A percentile compares a stretch with the other conserved stretches of the same genome.
Conservation (phyloP, 2,329 filamentous ascomycete species). For the Magnaporthiopsis incrustans region DNA sequence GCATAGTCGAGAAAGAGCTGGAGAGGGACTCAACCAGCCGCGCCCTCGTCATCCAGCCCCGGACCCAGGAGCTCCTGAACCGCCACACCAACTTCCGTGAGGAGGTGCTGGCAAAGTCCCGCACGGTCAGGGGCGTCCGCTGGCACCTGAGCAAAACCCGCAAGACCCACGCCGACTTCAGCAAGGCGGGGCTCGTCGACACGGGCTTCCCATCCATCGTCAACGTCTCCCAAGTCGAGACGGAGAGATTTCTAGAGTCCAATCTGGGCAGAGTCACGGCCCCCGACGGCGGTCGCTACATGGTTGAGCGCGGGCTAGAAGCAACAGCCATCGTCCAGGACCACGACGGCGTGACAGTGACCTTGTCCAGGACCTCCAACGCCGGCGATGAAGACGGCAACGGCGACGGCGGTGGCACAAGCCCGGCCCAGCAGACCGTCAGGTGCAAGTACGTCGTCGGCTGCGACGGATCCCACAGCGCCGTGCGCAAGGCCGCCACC, state of each 20-base stretch:
- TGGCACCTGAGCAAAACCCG: conserved; percentile 27
- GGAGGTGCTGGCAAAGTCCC: conserved; percentile 27
- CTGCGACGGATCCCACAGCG: conserved; percentile 37
- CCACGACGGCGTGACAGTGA: conserved; percentile 15
- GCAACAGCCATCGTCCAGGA: conserved; percentile 12
- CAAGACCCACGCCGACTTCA: conserved; percentile 23
- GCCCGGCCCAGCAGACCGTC: conserved; percentile 12
- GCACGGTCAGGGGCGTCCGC: conserved; percentile 27
- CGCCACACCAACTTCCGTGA: conserved; percentile 32
- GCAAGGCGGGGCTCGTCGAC: conserved; percentile 10
- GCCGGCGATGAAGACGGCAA: not conserved
- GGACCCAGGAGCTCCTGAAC: conserved; percentile 40
- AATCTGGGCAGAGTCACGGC: not conserved
- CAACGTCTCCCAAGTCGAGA: conserved; percentile 18
- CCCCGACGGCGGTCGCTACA: conserved; percentile 2
- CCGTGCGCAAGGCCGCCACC: conserved; percentile 27
- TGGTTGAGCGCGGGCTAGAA: conserved; percentile 16
- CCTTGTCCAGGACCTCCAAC: conserved; percentile 8
- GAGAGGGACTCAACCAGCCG: conserved; percentile 28
- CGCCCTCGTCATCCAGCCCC: conserved; percentile 38
- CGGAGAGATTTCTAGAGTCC: conserved; percentile 15
- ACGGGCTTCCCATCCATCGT: conserved; percentile 16
- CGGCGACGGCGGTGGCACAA: not conserved
- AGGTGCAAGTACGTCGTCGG: conserved; percentile 31
- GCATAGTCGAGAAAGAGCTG: conserved; percentile 28